Base-by-base conservation (phyloP, 1,284 basidiomycete species). In the Sanghuangporus weigelae region DNA sequence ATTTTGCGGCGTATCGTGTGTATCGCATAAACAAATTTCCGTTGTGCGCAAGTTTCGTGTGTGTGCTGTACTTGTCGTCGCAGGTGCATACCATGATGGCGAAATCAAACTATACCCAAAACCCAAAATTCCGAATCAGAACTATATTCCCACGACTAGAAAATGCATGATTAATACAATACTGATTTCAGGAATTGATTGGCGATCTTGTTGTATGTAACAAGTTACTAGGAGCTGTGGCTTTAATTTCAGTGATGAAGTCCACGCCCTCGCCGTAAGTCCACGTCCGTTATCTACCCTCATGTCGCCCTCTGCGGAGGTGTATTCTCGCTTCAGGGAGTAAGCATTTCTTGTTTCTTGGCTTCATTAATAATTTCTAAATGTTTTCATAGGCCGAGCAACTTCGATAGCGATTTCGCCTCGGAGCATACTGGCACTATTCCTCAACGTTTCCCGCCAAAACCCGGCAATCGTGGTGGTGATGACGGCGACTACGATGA, bases 341-440 rank as follows among this genome's bases (percentile, higher is more conserved):
- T 62, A 55, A 19, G 53, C 14, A 7, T 16, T n/a, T 62, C 7
- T 11, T 42, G 6, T 26, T 31, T 21, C 12, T 38, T 56, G 11
- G 46, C 2, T 40, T 39, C 16, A 36, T 31, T 19, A 38, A 46
- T 44, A 2, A 8, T 26, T 35, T 31, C 26, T 44, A 1, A 51
- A n/a, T 49, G 21, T n/a, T 36, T 54, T 14, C 46, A 4, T n/a
- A 59, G 57, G 3, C 51, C 60, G 8, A 51, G 23, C 21, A 54
- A 54, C 31, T 62, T 55, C 54, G 60, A 62, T 35, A 62, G 60
- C 23, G 60, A 55, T 38, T 62, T 56, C 40, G 31, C 31, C 26
- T 31, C 51, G 19, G 51, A 35, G 26, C 51, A 36, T 8, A n/a
- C 23, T 46, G 44, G 19, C 8, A 14, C 44, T 19, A 19, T n/a